These are phyloP conservation scores for Tripterygium wilfordii DNA, from an alignment of 177 flowering plant genomes.

Conservation along the genomic window DNA sequence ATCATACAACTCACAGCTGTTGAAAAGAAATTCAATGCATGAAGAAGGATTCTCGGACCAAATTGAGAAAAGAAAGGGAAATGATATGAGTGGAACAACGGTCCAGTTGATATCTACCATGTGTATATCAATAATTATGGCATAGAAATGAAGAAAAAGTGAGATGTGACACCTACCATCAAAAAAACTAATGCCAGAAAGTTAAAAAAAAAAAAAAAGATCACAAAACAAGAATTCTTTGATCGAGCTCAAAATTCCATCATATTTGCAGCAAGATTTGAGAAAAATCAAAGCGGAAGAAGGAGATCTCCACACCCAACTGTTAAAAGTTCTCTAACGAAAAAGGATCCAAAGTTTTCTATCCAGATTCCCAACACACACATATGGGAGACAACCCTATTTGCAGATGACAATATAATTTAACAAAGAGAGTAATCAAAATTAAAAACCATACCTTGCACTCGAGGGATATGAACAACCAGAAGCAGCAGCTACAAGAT, in stretches of 20 bases:
- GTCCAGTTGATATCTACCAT: conserved; percentile 3
- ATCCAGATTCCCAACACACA: too few relatives aligned
- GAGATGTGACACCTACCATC: background rate
- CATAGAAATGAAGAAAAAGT: background rate
- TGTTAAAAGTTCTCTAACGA: too few relatives aligned
- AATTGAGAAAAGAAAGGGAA: too few relatives aligned
- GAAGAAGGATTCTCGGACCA: too few relatives aligned
- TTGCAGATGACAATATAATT: background rate
- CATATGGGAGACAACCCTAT: too few relatives aligned
- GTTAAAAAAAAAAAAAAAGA: background rate
- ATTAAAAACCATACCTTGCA: conserved; percentile 31
- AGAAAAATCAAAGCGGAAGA: too few relatives aligned
- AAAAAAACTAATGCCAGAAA: background rate
- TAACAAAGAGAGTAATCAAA: background rate
- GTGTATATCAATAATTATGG: background rate
- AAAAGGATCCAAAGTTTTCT: too few relatives aligned
- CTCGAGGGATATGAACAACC: conserved; percentile 42
- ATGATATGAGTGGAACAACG: conserved; percentile 1
- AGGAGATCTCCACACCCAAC: too few relatives aligned
- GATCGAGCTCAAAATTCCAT: too few relatives aligned
- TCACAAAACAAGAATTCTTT: background rate
- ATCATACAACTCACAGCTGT: conserved; percentile 24
- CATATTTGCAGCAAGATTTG: too few relatives aligned
- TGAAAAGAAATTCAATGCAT: background rate
- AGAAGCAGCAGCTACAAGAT: conserved; percentile 28